Conservation (phyloP, 148 eudicot genomes). For the Polygonum maritimum region DNA sequence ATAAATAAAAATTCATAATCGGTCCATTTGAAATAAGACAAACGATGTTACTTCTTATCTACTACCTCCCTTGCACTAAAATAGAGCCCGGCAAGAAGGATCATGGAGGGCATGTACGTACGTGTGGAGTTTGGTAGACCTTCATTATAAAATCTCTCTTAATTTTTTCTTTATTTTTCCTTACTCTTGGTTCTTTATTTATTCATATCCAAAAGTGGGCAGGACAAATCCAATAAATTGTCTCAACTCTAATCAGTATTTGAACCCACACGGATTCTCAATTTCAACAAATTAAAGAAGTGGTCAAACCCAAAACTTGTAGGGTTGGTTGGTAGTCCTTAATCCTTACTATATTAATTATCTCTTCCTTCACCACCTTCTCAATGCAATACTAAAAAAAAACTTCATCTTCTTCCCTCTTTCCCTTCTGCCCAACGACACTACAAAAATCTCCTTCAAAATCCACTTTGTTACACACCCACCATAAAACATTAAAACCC, state of each 20-base stretch:
- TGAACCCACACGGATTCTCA: constrained; percentile 9
- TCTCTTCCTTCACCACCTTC: constrained; percentile 1
- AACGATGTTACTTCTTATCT: constrained; percentile 9
- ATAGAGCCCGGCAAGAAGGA: not conserved
- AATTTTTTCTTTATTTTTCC: not conserved
- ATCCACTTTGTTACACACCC: constrained; percentile 7
- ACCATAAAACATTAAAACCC: not conserved
- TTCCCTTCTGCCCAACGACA: constrained; percentile 8
- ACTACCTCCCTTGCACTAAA: constrained; percentile 2
- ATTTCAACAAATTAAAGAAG: constrained; percentile 1
- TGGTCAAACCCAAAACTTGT: constrained; percentile 3
- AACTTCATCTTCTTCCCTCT: not conserved
- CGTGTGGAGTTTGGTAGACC: not conserved
- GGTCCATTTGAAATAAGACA: not conserved
- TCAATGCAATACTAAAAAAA: not conserved
- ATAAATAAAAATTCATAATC: not conserved
- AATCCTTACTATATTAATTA: not conserved
- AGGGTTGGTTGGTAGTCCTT: constrained; percentile 8
- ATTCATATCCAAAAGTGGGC: not conserved
- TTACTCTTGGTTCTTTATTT: not conserved
- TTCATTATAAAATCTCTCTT: not conserved
- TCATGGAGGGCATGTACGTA: constrained; percentile 5
- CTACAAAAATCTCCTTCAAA: constrained; percentile 1
- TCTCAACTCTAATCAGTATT: not conserved
- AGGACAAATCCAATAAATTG: not conserved